Percentiles rank a stretch among this genome's conserved stretches.
phyloP scores from a whole-genome alignment of 257 asterid species.

The Avicennia marina region DNA sequence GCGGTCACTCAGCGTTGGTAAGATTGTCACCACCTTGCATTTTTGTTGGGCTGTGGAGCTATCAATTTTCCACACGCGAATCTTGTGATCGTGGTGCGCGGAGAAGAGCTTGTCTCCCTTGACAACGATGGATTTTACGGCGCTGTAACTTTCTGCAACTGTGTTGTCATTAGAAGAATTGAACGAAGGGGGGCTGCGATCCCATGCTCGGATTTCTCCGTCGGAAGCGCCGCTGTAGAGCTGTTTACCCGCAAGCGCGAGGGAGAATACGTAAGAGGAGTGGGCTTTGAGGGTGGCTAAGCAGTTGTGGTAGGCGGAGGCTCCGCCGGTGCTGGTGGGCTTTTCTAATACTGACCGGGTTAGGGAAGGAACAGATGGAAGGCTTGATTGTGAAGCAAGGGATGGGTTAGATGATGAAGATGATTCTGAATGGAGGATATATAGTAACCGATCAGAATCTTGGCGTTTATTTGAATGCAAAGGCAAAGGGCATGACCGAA shows the following conservation, averaged over 20 bases:
- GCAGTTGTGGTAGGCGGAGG: constrained; percentile 28
- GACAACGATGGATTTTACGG: constrained; percentile 46
- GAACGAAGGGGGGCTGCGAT: neutral
- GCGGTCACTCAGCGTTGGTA: constrained; percentile 64
- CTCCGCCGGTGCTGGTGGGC: neutral
- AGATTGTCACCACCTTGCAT: constrained; percentile 42
- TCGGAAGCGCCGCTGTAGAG: constrained; percentile 59
- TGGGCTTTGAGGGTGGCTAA: constrained; percentile 53
- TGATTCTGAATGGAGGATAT: neutral
- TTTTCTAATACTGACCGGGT: neutral
- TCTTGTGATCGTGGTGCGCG: constrained; percentile 75
- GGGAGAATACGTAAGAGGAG: constrained; percentile 51
- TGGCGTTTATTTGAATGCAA: neutral
- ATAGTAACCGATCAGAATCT: neutral
- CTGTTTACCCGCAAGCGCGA: constrained; percentile 49
- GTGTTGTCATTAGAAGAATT: neutral
- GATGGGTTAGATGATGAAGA: neutral
- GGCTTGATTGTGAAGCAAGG: neutral
- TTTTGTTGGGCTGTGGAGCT: neutral
- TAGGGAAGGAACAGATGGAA: neutral
- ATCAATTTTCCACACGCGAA: constrained; percentile 64
- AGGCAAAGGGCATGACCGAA: neutral
- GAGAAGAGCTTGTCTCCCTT: constrained; percentile 41
- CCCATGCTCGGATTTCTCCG: constrained; percentile 58
- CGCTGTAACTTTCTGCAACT: constrained; percentile 31